Percentiles rank a stretch among this genome's conserved stretches.
phyloP scores from a whole-genome alignment of 805 yeast genomes.

The Torulaspora maleeae region DNA sequence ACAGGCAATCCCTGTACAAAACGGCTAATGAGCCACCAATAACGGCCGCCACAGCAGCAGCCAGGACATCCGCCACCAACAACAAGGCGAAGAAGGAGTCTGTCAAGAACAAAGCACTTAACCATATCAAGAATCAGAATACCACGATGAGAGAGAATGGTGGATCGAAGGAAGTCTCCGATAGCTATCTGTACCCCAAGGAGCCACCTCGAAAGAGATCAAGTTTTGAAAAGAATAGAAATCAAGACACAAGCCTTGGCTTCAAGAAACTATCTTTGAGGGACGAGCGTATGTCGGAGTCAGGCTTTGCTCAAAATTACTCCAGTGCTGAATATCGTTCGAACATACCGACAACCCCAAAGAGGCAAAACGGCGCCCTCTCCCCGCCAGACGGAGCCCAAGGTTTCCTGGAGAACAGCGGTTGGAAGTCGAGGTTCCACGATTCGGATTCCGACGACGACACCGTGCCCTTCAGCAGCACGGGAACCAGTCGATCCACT shows the following conservation, averaged over 20 bases:
- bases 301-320: slow-evolving; percentile 9
- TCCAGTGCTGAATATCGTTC: slow-evolving; percentile 8
- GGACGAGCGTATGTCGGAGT: slow-evolving; percentile 23
- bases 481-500: slow-evolving; percentile 14
- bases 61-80: slow-evolving; percentile 4
- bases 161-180: slow-evolving; percentile 8
- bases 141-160: slow-evolving; percentile 9
- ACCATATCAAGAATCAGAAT: slow-evolving; percentile 7
- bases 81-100: slow-evolving; percentile 1
- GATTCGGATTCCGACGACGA: slow-evolving; percentile 63
- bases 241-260: slow-evolving; percentile 33
- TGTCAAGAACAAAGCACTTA: slow-evolving; percentile 1
- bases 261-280: slow-evolving; percentile 38
- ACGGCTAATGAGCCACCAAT: slow-evolving; percentile 1
- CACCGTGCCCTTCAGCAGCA: slow-evolving; percentile 18
- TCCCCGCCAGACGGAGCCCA: slow-evolving; percentile 9
- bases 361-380: slow-evolving; percentile 6
- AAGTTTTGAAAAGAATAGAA: slow-evolving; percentile 51
- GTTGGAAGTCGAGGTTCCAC: slow-evolving; percentile 51
- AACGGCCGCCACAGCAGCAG: slow-evolving; percentile 9
- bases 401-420: slow-evolving; percentile 18
- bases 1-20: slow-evolving; percentile 1
- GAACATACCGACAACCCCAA: slow-evolving; percentile 3
- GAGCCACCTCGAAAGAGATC: slow-evolving; percentile 44
- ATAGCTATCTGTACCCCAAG: slow-evolving; percentile 34